A percentile compares a stretch with the other conserved stretches of the same genome.
These are phyloP conservation scores for Suhomyces tanzawaensis DNA, from an alignment of 805 yeast genomes.

Conservation along the genomic window DNA sequence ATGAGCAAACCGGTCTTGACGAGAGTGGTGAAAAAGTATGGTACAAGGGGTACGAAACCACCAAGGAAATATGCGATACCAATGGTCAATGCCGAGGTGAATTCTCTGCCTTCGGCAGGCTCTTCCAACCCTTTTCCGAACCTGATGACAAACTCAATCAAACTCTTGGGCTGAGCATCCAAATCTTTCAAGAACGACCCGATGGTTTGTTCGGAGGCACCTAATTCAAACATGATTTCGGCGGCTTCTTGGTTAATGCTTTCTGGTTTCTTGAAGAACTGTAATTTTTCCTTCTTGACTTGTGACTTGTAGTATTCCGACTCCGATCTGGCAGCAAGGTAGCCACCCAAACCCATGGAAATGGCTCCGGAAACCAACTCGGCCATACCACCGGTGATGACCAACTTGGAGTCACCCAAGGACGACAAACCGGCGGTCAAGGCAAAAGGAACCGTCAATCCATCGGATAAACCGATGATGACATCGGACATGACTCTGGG, in stretches of 20 bases:
- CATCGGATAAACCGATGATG: slow-evolving; percentile 92
- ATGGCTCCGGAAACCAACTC: slow-evolving; percentile 96
- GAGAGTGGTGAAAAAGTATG: slow-evolving; percentile 77
- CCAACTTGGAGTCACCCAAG: slow-evolving; percentile 84
- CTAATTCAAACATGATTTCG: slow-evolving; percentile 75
- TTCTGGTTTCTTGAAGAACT: slow-evolving; percentile 63
- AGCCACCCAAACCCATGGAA: slow-evolving; percentile 97
- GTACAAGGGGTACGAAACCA: slow-evolving; percentile 87
- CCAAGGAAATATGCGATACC: slow-evolving; percentile 88
- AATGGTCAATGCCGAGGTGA: slow-evolving; percentile 84
- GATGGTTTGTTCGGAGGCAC: slow-evolving; percentile 70
- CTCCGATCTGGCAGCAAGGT: slow-evolving; percentile 90
- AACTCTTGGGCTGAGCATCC: slow-evolving; percentile 70
- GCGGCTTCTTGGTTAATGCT: slow-evolving; percentile 73
- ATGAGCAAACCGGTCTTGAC: slow-evolving; percentile 76
- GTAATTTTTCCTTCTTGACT: slow-evolving; percentile 66
- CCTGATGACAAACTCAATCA: slow-evolving; percentile 83
- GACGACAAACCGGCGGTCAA: slow-evolving; percentile 93
- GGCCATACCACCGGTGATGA: slow-evolving; percentile 97
- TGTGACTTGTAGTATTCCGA: slow-evolving; percentile 69
- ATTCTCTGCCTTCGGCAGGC: slow-evolving; percentile 89
- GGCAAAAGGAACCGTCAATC: slow-evolving; percentile 98
- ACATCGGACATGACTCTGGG: slow-evolving; percentile 94
- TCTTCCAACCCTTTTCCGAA: slow-evolving; percentile 92
- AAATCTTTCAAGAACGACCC: slow-evolving; percentile 72